Conservation (phyloP, 164 flowering plant species). For the Euptelea pleiosperma region DNA sequence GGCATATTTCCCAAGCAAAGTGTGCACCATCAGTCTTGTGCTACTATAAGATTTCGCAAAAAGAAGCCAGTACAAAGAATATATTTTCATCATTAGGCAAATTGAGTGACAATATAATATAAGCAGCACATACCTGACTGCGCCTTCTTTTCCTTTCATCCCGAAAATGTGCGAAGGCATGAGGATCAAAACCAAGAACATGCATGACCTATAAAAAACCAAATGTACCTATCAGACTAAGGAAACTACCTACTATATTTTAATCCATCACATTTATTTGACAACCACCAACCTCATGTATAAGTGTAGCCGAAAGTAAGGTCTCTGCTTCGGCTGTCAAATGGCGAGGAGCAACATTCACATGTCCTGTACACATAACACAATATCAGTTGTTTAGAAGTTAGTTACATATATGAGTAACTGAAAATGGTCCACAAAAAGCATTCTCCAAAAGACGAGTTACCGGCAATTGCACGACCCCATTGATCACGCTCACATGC, state of each 20-base stretch:
- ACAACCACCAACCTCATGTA: slow-evolving; percentile 76
- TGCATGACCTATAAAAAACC: slow-evolving; percentile 78
- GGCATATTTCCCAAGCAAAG: not conserved
- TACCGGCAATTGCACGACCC: slow-evolving; percentile 99
- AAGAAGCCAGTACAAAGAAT: not conserved
- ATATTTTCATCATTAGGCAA: not conserved
- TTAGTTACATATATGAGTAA: no score
- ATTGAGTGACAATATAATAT: not conserved
- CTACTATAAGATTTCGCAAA: not conserved
- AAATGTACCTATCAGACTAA: slow-evolving; percentile 11
- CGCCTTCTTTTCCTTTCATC: slow-evolving; percentile 99
- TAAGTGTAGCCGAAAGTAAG: slow-evolving; percentile 91
- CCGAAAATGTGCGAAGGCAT: slow-evolving; percentile 98
- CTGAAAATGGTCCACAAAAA: not conserved
- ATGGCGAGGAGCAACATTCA: slow-evolving; percentile 99
- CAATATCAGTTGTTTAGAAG: not conserved
- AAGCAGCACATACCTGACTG: slow-evolving; percentile 46
- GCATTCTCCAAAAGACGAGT: not conserved
- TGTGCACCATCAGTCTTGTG: not conserved
- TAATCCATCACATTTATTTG: not conserved
- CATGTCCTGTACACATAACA: slow-evolving; percentile 61
- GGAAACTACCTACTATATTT: not conserved
- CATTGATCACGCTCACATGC: slow-evolving; percentile 99
- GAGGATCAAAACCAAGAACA: slow-evolving; percentile 99
- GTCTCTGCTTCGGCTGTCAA: slow-evolving; percentile 98